Conservation (phyloP, 1,284 basidiomycete species). For the Lentinus polychrous region DNA sequence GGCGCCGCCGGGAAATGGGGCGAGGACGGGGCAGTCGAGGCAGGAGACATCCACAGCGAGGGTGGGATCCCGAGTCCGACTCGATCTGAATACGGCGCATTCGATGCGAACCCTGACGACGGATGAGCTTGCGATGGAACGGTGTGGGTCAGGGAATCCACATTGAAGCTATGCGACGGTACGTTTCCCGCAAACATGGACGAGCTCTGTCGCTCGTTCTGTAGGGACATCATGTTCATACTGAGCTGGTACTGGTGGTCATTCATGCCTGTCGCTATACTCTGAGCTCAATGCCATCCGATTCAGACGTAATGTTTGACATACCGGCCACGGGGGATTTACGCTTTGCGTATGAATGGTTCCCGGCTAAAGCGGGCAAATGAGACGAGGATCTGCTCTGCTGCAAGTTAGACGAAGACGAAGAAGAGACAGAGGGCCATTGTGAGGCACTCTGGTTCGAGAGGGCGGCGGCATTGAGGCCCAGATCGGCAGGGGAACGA, state of each 20-base stretch:
- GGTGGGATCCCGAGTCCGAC: slow-evolving; percentile 53
- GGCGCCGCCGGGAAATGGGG: slow-evolving; percentile 27
- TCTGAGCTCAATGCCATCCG: background rate
- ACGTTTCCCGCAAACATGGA: slow-evolving; percentile 14
- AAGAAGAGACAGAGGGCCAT: slow-evolving; percentile 23
- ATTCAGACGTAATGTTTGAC: slow-evolving; percentile 15
- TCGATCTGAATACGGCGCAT: slow-evolving; percentile 37
- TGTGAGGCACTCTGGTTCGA: slow-evolving; percentile 12
- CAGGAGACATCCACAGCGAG: slow-evolving; percentile 76
- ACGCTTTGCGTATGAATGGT: slow-evolving; percentile 19
- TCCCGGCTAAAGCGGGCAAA: slow-evolving; percentile 19
- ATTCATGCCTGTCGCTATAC: slow-evolving; percentile 8
- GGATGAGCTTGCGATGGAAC: background rate
- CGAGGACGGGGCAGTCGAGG: slow-evolving; percentile 41
- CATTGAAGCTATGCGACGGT: slow-evolving; percentile 12
- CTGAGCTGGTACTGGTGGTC: slow-evolving; percentile 3
- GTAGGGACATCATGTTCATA: slow-evolving; percentile 8
- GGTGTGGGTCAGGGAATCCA: slow-evolving; percentile 4
- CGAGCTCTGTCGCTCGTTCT: slow-evolving; percentile 17
- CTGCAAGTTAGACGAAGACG: slow-evolving; percentile 19
- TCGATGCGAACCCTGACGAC: background rate
- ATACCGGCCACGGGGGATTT: slow-evolving; percentile 21
- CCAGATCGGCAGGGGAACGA: slow-evolving; percentile 20
- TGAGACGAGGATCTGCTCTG: slow-evolving; percentile 22
- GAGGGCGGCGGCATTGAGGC: slow-evolving; percentile 22